phyloP scores from a whole-genome alignment of 768 basidiomycete genomes.

The Auricularia cornea region DNA sequence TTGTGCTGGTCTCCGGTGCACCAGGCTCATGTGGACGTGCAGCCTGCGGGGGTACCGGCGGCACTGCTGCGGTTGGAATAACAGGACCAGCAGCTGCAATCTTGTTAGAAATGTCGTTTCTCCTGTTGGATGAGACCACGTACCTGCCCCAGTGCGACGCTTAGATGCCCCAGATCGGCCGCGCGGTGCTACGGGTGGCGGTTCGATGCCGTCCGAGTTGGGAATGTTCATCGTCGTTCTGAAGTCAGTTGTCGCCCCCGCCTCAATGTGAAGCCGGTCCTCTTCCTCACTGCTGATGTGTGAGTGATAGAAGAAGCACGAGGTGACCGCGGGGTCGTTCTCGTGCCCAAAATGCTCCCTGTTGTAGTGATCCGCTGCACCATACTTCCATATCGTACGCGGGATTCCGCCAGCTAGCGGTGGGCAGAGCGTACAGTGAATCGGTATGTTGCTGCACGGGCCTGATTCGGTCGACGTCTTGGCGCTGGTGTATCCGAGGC shows the following conservation, averaged over 20 bases:
- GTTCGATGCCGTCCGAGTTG: too few species aligned
- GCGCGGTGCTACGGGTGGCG: too few species aligned
- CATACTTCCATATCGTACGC: neutral
- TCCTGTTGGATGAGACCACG: too few species aligned
- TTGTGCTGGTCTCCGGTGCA: too few species aligned
- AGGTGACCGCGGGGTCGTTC: neutral
- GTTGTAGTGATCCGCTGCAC: neutral
- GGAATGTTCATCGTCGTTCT: neutral
- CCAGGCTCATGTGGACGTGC: too few species aligned
- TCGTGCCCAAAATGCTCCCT: neutral
- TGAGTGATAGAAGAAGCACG: neutral
- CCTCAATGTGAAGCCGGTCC: neutral
- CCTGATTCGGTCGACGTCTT: neutral
- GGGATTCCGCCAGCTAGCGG: neutral
- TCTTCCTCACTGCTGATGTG: neutral
- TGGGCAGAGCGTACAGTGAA: neutral
- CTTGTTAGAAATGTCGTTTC: too few species aligned
- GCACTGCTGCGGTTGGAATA: too few species aligned
- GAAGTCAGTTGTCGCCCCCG: neutral
- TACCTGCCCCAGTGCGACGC: too few species aligned
- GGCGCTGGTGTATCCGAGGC: too few species aligned
- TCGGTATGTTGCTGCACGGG: neutral
- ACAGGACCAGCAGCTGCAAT: too few species aligned
- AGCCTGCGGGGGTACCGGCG: too few species aligned
- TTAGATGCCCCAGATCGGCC: too few species aligned